Evolutionary conservation across 495 filamentous ascomycete genomes (phyloP).

Genomic region (Gamarada debralockiae): DNA sequence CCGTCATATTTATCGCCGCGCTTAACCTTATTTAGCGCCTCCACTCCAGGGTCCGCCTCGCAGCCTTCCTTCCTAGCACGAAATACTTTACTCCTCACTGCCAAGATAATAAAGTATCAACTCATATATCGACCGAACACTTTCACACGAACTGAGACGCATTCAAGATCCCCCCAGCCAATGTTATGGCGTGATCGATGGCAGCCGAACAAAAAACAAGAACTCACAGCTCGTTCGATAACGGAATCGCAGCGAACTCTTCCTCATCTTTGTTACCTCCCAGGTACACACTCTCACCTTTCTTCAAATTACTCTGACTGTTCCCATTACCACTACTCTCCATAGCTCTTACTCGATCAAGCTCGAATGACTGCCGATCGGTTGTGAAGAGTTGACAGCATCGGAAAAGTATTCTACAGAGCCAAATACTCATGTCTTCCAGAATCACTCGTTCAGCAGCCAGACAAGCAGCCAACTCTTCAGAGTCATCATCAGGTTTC

Average conservation of each 20-base stretch:
- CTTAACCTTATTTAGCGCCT: too few relatives aligned
- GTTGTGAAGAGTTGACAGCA: conserved; percentile 11
- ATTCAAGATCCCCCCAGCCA: background rate
- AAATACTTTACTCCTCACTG: too few relatives aligned
- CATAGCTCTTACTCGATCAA: background rate
- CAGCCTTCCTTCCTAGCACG: background rate
- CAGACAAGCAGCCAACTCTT: conserved; percentile 57
- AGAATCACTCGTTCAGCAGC: conserved; percentile 81
- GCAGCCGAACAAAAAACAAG: background rate
- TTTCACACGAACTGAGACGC: background rate
- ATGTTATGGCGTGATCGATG: too few relatives aligned
- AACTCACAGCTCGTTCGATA: background rate
- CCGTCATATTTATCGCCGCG: too few relatives aligned
- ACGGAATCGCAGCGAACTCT: background rate
- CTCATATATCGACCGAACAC: too few relatives aligned
- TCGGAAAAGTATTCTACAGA: background rate
- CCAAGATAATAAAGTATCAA: too few relatives aligned
- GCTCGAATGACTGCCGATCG: conserved; percentile 2
- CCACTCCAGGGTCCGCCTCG: background rate
- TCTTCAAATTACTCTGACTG: background rate
- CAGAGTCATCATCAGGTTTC: conserved; percentile 39
- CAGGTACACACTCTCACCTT: conserved; percentile 6
- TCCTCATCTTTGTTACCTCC: background rate
- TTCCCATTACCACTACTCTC: background rate
- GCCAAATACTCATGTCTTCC: conserved; percentile 70